Conservation (phyloP, 2,329 filamentous ascomycete genomes). For the Plenodomus tracheiphilus region DNA sequence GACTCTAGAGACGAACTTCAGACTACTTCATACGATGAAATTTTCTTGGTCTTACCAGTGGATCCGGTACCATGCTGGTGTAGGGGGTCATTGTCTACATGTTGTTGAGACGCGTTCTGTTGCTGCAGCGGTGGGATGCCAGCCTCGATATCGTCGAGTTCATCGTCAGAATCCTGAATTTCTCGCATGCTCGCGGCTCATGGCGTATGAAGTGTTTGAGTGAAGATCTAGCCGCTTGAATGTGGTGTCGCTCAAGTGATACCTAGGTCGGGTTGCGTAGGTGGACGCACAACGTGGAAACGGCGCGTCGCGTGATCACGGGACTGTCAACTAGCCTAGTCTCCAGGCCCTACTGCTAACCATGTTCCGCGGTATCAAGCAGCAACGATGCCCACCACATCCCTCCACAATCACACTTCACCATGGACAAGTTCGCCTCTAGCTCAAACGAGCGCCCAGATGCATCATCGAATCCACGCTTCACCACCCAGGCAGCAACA, state of each 20-base stretch:
- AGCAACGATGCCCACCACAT: background rate
- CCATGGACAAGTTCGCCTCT: slow-evolving; percentile 37
- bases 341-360: slow-evolving; percentile 1
- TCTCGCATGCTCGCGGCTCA: slow-evolving; percentile 27
- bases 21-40: too few relatives aligned
- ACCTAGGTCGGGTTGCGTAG: background rate
- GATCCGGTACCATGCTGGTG: slow-evolving; percentile 26
- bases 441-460: slow-evolving; percentile 21
- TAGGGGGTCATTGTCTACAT: slow-evolving; percentile 4
- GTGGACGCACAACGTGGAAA: too few relatives aligned
- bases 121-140: slow-evolving; percentile 11
- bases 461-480: slow-evolving; percentile 57
- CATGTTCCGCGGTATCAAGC: background rate
- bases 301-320: background rate
- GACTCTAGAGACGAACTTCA: slow-evolving; percentile 27
- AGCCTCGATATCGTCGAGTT: slow-evolving; percentile 33
- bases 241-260: background rate
- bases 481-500: slow-evolving; percentile 74
- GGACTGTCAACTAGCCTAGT: background rate
- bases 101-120: slow-evolving; percentile 20
- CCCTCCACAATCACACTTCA: background rate
- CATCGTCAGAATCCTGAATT: slow-evolving; percentile 45
- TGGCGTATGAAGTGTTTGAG: slow-evolving; percentile 1
- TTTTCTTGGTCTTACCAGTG: slow-evolving; percentile 36
- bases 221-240: background rate